Conservation (phyloP, 2,329 filamentous ascomycete species). For the Graphiopsis chlorocephala region DNA sequence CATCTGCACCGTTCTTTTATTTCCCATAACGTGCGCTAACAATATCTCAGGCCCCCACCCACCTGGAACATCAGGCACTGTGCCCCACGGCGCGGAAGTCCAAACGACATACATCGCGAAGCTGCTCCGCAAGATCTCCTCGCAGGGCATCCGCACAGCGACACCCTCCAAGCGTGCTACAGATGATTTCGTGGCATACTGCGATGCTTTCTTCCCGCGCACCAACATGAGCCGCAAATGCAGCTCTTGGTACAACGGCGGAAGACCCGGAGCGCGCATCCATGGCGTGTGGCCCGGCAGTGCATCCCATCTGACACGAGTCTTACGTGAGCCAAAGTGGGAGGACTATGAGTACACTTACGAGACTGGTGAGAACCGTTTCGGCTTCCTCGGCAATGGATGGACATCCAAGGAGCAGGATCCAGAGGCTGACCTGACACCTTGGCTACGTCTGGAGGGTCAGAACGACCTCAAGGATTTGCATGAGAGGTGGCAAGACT, state of each 20-base stretch:
- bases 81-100: constrained; percentile 60
- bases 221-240: constrained; percentile 61
- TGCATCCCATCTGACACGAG: constrained; percentile 58
- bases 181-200: constrained; percentile 36
- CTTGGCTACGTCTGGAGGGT: constrained; percentile 58
- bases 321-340: constrained; percentile 57
- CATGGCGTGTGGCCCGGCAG: constrained; percentile 70
- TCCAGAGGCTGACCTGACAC: constrained; percentile 57
- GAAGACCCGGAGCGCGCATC: constrained; percentile 59
- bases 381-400: constrained; percentile 67
- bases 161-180: constrained; percentile 56
- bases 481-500: constrained; percentile 64
- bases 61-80: constrained; percentile 61
- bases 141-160: constrained; percentile 65
- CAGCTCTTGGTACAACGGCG: constrained; percentile 71
- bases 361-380: constrained; percentile 47
- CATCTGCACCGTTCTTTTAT: not conserved
- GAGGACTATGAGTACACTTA: constrained; percentile 59
- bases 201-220: constrained; percentile 49
- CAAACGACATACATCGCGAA: constrained; percentile 65
- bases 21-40: not conserved
- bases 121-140: constrained; percentile 63
- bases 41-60: constrained; percentile 47
- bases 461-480: constrained; percentile 60
- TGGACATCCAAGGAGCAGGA: constrained; percentile 60